phyloP scores from a whole-genome alignment of 73 alveolate genomes.

The Diophrys appendiculata region DNA sequence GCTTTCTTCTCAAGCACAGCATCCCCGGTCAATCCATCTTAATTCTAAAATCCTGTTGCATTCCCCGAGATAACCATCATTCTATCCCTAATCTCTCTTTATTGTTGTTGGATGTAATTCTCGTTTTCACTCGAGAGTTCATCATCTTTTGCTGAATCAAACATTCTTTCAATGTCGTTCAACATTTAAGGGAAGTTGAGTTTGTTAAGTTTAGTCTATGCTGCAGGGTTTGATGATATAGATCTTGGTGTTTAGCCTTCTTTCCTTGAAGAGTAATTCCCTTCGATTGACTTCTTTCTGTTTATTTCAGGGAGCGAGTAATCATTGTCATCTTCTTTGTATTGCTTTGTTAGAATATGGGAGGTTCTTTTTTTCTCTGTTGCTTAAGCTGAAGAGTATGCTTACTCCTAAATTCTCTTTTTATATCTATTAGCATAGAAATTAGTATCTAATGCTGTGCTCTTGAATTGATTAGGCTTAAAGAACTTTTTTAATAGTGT shows the following conservation, averaged over 20 bases:
- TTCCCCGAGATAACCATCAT: no score
- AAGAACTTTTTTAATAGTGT: background rate
- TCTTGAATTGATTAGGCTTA: background rate
- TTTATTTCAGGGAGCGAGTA: no score
- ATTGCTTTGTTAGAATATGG: background rate
- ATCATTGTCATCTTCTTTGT: background rate
- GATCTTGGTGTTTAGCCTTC: background rate
- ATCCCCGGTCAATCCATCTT: no score
- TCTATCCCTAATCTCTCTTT: background rate
- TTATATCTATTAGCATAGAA: constrained; percentile 7
- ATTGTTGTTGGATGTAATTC: background rate
- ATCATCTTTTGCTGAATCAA: no score
- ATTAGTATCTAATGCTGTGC: background rate
- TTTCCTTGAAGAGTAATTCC: no score
- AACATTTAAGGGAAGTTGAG: constrained; percentile 1
- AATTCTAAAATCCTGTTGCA: no score
- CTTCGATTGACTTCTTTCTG: no score
- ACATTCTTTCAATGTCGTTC: constrained; percentile 2
- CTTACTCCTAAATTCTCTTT: background rate
- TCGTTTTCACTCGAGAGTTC: no score
- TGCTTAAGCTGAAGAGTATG: background rate
- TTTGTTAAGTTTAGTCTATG: background rate
- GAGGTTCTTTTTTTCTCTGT: no score
- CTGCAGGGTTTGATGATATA: background rate
- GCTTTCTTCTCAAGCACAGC: no score